Evolutionary conservation across 139 green algal genomes (phyloP), one percentile per base, ranked within the genome.

Genomic region (Coccomyxa sp.): DNA sequence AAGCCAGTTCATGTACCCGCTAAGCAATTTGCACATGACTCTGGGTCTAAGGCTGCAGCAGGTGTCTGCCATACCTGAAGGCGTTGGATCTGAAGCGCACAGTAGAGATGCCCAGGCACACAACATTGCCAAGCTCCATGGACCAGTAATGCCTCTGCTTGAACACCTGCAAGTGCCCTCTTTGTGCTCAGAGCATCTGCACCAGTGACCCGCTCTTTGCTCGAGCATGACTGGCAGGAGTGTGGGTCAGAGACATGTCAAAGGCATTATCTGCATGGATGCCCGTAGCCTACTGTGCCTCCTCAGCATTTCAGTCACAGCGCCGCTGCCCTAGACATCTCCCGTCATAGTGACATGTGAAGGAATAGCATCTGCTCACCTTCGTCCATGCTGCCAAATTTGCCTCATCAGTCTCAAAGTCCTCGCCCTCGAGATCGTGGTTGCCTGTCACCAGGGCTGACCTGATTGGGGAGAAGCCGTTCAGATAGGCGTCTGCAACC

Each of bases 371-470:
- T 64, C 50, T 64, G 50, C 34, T 18, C 33, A 79, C 76, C 58
- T 88, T 27, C 31, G 81, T 70, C 92, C 92, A 96, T 0, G 87
- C 92, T 18, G 78, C 81, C 64, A 96, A 77, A 79, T 95, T 95
- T 4, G 90, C 90, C 54, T 86, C 81, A 39, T 96, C 92, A 0
- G 83, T 93, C 41, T 94, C 85, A 79, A 95, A 96, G 73, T 95
- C 89, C 7, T 86, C 82, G 0, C 89, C 91, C 71, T 91, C 85
- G 22, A 91, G 74, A 74, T 94, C 92, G 78, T 96, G 92, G 76
- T 96, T 96, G 33, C 92, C 92, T 0, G 82, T 75, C 22, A 96
- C 81, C 7, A 94, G 73, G 0, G 81, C 84, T 16, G 75, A 69
- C 24, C 87, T 89, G 29, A 85, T 34, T 0, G 39, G 38, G 31